A percentile compares a stretch with the other conserved stretches of the same genome.
Evolutionary conservation across 176 grass and related monocot genomes (phyloP).

Genomic region (Bolboschoenus planiculmis): DNA sequence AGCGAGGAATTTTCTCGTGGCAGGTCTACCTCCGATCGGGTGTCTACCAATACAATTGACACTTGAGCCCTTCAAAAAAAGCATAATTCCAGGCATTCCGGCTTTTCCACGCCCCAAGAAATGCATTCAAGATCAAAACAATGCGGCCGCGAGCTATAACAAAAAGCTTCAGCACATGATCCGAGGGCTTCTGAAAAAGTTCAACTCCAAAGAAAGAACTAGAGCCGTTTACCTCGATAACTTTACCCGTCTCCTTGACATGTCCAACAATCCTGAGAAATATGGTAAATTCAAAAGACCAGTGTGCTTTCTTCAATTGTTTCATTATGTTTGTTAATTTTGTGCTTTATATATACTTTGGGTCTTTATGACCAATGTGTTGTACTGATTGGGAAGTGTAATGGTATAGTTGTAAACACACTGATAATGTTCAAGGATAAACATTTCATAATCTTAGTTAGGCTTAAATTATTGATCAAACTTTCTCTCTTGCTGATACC

Average conservation of each 20-base stretch:
- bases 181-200: not conserved
- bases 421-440: not conserved
- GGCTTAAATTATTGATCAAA: not conserved
- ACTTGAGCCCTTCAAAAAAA: not conserved
- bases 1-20: slow-evolving; percentile 5
- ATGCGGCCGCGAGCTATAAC: not conserved
- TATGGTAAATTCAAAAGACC: not conserved
- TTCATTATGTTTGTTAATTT: not conserved
- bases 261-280: not conserved
- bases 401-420: not conserved
- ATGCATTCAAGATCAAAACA: slow-evolving; percentile 1
- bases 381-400: not conserved
- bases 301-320: not conserved
- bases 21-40: not conserved
- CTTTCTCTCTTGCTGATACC: not conserved
- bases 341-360: not conserved
- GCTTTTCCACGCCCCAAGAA: not conserved
- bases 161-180: slow-evolving; percentile 12
- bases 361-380: not conserved
- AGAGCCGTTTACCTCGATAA: not conserved
- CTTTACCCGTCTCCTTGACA: not conserved
- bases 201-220: not conserved
- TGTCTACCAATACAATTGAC: slow-evolving; percentile 11
- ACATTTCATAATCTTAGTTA: not conserved
- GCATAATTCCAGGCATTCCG: not conserved